Evolutionary conservation across 148 eudicot genomes (phyloP).

Genomic region (Rhododendron mucronatum): DNA sequence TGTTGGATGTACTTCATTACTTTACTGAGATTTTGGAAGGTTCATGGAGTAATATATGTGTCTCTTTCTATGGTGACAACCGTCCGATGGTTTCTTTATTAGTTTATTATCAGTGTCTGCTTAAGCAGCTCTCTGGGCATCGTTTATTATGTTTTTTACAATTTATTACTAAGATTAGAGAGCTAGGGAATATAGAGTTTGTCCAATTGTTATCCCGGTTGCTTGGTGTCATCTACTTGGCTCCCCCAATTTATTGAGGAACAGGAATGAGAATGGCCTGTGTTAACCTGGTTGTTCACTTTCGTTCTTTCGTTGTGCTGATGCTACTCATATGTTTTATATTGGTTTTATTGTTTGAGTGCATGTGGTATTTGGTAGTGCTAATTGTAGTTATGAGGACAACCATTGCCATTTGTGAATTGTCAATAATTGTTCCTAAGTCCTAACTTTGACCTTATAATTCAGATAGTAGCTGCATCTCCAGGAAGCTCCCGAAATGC

Average conservation of each 20-base stretch:
- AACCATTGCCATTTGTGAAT: background rate
- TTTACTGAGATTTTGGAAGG: background rate
- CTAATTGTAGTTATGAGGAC: background rate
- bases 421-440: background rate
- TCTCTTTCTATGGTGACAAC: background rate
- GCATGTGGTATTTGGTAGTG: background rate
- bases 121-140: background rate
- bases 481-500: slow-evolving; percentile 22
- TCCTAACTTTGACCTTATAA: background rate
- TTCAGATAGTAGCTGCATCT: slow-evolving; percentile 29
- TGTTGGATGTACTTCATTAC: background rate
- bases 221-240: background rate
- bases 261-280: background rate
- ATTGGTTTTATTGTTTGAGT: background rate
- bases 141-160: background rate
- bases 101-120: background rate
- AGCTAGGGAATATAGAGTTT: background rate
- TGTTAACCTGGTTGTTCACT: background rate
- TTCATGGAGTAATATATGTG: background rate
- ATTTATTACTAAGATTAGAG: background rate
- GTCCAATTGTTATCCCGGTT: background rate
- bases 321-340: background rate
- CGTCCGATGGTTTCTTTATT: slow-evolving; percentile 4
- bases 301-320: background rate
- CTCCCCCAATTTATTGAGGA: background rate